These are phyloP conservation scores for Mesembryanthemum crystallinum DNA, from an alignment of 148 eudicot genomes.

Conservation along the genomic window DNA sequence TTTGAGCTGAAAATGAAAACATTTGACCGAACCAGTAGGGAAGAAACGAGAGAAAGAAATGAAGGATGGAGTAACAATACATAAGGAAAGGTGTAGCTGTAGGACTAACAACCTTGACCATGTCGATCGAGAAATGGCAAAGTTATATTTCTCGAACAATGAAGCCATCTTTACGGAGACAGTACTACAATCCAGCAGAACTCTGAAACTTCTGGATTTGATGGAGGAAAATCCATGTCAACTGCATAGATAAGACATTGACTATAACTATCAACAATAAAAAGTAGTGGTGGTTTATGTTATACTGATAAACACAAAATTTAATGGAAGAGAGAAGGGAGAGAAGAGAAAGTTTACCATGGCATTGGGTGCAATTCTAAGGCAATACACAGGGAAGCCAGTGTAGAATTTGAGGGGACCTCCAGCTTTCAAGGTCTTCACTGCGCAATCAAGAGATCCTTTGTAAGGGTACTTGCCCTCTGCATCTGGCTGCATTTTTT, in stretches of 20 bases:
- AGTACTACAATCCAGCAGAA: constrained; percentile 44
- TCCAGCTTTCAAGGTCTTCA: constrained; percentile 81
- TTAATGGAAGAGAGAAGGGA: background rate
- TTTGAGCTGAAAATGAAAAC: no score
- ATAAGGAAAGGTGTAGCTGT: no score
- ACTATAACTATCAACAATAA: background rate
- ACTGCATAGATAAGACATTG: constrained; percentile 38
- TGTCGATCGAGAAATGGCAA: no score
- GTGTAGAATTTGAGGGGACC: constrained; percentile 92
- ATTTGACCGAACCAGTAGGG: no score
- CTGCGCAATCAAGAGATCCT: constrained; percentile 76
- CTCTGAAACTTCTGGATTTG: constrained; percentile 76
- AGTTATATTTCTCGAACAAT: no score
- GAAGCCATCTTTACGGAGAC: background rate
- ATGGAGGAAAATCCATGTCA: constrained; percentile 93
- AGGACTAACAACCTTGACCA: no score
- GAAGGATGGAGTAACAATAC: no score
- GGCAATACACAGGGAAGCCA: constrained; percentile 89
- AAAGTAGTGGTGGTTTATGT: no score
- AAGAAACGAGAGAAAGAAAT: no score
- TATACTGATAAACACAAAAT: background rate
- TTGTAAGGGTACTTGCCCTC: constrained; percentile 82
- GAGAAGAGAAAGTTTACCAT: constrained; percentile 44
- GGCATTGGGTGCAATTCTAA: constrained; percentile 93
- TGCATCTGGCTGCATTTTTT: constrained; percentile 98